Evolutionary conservation across 148 eudicot genomes (phyloP), one percentile per base, ranked within the genome.

Genomic region (Nepenthes gracilis): DNA sequence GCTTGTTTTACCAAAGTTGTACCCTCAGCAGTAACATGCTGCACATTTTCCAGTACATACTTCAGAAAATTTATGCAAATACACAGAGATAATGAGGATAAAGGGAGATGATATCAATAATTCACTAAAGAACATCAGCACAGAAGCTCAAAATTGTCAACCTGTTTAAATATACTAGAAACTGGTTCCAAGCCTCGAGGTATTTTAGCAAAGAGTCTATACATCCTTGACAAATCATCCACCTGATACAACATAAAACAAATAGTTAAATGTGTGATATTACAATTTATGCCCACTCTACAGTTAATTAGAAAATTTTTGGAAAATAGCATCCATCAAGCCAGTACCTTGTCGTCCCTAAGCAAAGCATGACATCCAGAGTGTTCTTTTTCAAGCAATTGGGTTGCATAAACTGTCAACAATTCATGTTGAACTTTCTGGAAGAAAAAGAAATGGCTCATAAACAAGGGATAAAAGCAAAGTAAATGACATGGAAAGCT

Each of bases 321-420:
- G 11, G 15, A n/a, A 15, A 54, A 33, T 15, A 54, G 15, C 33
- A 15, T 15, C 7, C 32, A 35, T 54, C 13, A 9, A 35, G 4
- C 6, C 49, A 35, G 51, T 61, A 84, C 90, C 90, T 82, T 87
- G 64, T 84, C 83, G 51, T 74, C 77, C 67, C 71, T 75, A 51
- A 83, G 95, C 75, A 87, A 73, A 15, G 72, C 82, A 59, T 63
- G 77, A 59, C 85, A 84, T 55, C 95, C 95, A 58, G 86, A 83
- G 52, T 77, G 73, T 73, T 86, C 88, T 70, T 86, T 86, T 66
- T 86, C 88, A 15, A 86, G 79, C 72, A 87, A 64, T 49, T 71
- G 81, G 59, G 35, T 75, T 69, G 72, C 63, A 67, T 72, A 65
- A 5, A 69, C 81, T 54, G 64, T 72, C 70, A 88, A 57, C 73